Conservation (phyloP, 2,329 filamentous ascomycete genomes). For the Pseudogymnoascus sp. region DNA sequence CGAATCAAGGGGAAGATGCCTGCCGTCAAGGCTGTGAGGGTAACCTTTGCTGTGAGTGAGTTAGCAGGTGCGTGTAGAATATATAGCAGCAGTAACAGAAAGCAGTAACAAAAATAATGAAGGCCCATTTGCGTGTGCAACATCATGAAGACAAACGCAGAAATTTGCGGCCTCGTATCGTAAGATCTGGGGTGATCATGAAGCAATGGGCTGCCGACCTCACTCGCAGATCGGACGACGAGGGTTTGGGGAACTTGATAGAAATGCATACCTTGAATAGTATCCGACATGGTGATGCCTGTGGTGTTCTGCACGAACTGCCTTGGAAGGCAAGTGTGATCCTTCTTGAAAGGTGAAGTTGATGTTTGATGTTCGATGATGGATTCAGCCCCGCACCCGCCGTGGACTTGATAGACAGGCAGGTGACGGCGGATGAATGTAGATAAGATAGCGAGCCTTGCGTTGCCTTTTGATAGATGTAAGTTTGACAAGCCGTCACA, state of each 20-base stretch:
- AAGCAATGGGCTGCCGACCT: background rate
- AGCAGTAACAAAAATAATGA: background rate
- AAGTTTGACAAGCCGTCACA: background rate
- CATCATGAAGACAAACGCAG: background rate
- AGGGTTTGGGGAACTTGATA: background rate
- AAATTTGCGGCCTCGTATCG: background rate
- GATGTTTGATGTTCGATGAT: background rate
- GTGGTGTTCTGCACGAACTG: background rate
- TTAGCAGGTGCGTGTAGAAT: background rate
- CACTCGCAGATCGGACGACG: background rate
- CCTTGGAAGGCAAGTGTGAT: background rate
- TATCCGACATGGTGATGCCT: background rate
- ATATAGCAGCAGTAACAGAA: background rate
- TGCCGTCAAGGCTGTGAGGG: conserved; percentile 6
- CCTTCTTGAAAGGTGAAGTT: background rate
- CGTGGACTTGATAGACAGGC: conserved; percentile 1
- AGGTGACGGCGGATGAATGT: conserved; percentile 3
- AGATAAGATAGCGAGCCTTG: background rate
- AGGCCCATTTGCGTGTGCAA: background rate
- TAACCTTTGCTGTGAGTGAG: conserved; percentile 3
- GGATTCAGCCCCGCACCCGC: background rate
- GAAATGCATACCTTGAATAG: background rate
- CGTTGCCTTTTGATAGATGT: background rate
- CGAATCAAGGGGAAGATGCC: conserved; percentile 9
- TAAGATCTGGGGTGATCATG: background rate